Percentiles rank a stretch among this genome's conserved stretches.
These are phyloP conservation scores for Toxicodendron radicans DNA, from an alignment of 345 rosid species.

Conservation along the genomic window DNA sequence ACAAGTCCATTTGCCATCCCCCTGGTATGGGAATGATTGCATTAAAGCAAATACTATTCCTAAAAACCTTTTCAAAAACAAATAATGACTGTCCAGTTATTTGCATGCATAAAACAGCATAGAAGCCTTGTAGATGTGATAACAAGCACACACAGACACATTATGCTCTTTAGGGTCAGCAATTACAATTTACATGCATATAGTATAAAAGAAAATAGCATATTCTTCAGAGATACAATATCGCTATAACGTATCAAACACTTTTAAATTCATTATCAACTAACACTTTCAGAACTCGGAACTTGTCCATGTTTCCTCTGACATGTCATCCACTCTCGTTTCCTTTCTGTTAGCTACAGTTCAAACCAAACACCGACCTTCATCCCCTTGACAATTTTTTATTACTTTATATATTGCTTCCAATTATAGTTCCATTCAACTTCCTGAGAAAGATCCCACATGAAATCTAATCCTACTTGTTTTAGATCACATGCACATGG, in stretches of 20 bases:
- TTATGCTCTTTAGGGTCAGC: neutral
- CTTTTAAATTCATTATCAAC: neutral
- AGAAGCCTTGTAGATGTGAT: neutral
- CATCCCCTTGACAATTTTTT: constrained; percentile 14
- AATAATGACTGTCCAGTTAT: neutral
- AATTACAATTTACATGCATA: neutral
- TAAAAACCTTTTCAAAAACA: too few species aligned
- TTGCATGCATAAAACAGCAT: constrained; percentile 9
- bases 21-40: too few species aligned
- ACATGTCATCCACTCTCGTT: constrained; percentile 14
- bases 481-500: constrained; percentile 57
- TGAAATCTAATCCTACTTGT: constrained; percentile 59
- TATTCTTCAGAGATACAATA: neutral
- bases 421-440: constrained; percentile 26
- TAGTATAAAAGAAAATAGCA: neutral
- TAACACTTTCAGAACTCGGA: neutral
- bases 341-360: constrained; percentile 13
- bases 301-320: constrained; percentile 20
- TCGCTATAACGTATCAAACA: neutral
- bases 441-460: constrained; percentile 37
- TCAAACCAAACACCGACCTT: constrained; percentile 26
- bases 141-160: neutral
- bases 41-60: too few species aligned
- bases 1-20: too few species aligned
- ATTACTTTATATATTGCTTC: constrained; percentile 12